A percentile compares a stretch with the other conserved stretches of the same genome.
Conservation (phyloP, 768 basidiomycete genomes). For the Pleurotus cornucopiae region DNA sequence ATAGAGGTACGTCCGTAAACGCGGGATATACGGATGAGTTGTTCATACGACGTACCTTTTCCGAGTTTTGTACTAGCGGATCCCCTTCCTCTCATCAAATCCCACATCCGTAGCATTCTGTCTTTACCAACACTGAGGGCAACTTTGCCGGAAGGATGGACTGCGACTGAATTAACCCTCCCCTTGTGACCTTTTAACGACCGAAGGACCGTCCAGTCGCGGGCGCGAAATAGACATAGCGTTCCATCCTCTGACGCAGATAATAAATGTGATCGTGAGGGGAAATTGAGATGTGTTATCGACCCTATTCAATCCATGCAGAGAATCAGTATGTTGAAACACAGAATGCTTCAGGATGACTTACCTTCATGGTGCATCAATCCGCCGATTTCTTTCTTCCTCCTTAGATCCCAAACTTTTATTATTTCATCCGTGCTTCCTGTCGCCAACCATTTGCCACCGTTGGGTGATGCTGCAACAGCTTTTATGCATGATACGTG, state of each 20-base stretch:
- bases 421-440: slow-evolving; percentile 96
- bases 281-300: slow-evolving; percentile 84
- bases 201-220: slow-evolving; percentile 91
- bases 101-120: slow-evolving; percentile 93
- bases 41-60: slow-evolving; percentile 51
- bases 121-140: slow-evolving; percentile 91
- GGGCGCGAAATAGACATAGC: slow-evolving; percentile 83
- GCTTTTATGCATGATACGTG: slow-evolving; percentile 92
- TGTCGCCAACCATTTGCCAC: slow-evolving; percentile 95
- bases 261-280: slow-evolving; percentile 84
- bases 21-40: background rate
- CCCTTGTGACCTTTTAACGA: slow-evolving; percentile 91
- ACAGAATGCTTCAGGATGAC: slow-evolving; percentile 11
- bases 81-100: slow-evolving; percentile 92
- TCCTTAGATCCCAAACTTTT: slow-evolving; percentile 92
- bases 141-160: slow-evolving; percentile 91
- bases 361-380: slow-evolving; percentile 93
- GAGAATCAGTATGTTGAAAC: background rate
- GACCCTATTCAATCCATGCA: slow-evolving; percentile 55
- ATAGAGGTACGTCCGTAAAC: background rate
- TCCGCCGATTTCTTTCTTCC: slow-evolving; percentile 91
- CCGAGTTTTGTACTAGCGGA: slow-evolving; percentile 86
- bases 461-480: slow-evolving; percentile 80
- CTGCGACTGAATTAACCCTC: slow-evolving; percentile 82
- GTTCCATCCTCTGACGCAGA: slow-evolving; percentile 93